phyloP scores from a whole-genome alignment of 192 early-diverging fungal species.

The Backusella luteola region DNA sequence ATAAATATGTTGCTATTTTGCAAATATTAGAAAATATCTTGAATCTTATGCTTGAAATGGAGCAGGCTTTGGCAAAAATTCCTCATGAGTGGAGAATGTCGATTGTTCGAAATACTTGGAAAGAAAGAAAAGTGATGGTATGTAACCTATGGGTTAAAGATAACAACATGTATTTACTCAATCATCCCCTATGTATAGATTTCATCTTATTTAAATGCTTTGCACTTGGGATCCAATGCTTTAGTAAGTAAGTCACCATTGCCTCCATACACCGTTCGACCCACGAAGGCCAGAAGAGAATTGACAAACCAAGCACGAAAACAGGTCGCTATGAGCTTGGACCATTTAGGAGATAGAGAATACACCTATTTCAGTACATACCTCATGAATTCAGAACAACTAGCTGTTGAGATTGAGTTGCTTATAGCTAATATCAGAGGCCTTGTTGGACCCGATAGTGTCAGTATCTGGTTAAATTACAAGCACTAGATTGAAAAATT shows the following conservation, averaged over 20 bases:
- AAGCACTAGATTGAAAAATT: slow-evolving; percentile 3
- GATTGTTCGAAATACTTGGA: slow-evolving; percentile 29
- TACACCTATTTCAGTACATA: slow-evolving; percentile 38
- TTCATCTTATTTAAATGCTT: slow-evolving; percentile 29
- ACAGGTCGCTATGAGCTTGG: slow-evolving; percentile 9
- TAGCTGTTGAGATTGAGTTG: slow-evolving; percentile 34
- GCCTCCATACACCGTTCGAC: slow-evolving; percentile 34
- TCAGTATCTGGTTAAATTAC: slow-evolving; percentile 25
- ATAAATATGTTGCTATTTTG: slow-evolving; percentile 28
- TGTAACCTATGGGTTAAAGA: neutral
- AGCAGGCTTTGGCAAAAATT: slow-evolving; percentile 24
- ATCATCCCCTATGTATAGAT: slow-evolving; percentile 15
- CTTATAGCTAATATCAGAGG: slow-evolving; percentile 26
- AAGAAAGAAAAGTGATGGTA: slow-evolving; percentile 32
- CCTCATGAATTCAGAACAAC: slow-evolving; percentile 40
- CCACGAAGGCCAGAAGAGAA: slow-evolving; percentile 26
- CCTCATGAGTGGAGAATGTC: slow-evolving; percentile 28
- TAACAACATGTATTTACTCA: neutral
- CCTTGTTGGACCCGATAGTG: slow-evolving; percentile 37
- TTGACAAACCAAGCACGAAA: slow-evolving; percentile 24
- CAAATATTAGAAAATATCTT: slow-evolving; percentile 37
- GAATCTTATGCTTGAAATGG: slow-evolving; percentile 34
- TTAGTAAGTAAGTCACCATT: slow-evolving; percentile 30
- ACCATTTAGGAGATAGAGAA: slow-evolving; percentile 21
- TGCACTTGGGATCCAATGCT: slow-evolving; percentile 37